Evolutionary conservation across 768 basidiomycete genomes (phyloP).

Genomic region (Termitomyces titanicus): DNA sequence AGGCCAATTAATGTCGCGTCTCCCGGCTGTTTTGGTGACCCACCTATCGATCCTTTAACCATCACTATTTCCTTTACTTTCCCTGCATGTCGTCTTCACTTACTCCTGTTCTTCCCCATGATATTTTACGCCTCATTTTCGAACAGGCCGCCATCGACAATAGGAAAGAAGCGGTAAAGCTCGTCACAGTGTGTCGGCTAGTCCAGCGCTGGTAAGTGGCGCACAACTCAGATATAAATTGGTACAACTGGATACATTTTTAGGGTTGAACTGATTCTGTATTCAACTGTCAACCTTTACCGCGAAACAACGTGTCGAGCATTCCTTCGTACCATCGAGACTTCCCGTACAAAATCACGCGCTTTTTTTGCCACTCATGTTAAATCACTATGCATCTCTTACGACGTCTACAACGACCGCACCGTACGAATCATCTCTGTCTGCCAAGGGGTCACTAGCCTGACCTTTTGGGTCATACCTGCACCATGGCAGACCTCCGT

Average conservation of each 20-base stretch:
- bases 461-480: conserved; percentile 35
- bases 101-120: conserved; percentile 27
- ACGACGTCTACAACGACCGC: conserved; percentile 28
- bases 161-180: conserved; percentile 26
- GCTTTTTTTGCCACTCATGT: conserved; percentile 33
- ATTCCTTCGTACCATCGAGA: conserved; percentile 35
- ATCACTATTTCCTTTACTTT: conserved; percentile 1
- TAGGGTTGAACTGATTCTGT: conserved; percentile 35
- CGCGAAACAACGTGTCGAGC: conserved; percentile 28
- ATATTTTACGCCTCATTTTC: conserved; percentile 33
- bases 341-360: conserved; percentile 26
- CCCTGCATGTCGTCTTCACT: conserved; percentile 4
- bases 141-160: conserved; percentile 29
- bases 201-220: conserved; percentile 30
- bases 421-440: conserved; percentile 28
- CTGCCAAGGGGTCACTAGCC: conserved; percentile 29
- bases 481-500: conserved; percentile 10
- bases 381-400: conserved; percentile 33
- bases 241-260: background rate
- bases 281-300: conserved; percentile 29
- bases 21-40: background rate
- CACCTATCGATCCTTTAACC: conserved; percentile 12
- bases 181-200: conserved; percentile 27
- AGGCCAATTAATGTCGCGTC: background rate
- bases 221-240: background rate